phyloP scores from a whole-genome alignment of 768 basidiomycete species.

The Psilocybe sp. region DNA sequence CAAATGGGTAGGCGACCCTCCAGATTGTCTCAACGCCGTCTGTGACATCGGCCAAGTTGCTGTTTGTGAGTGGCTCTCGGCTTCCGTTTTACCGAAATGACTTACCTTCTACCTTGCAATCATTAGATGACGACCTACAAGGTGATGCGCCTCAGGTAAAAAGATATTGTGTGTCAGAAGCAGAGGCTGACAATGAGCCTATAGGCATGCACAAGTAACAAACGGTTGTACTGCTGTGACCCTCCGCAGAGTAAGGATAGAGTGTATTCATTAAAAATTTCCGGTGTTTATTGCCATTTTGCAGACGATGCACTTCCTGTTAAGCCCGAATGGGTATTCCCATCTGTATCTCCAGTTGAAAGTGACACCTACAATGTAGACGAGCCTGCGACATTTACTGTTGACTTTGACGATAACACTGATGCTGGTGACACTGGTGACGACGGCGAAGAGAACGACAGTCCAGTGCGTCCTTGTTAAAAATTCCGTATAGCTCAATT shows the following conservation, averaged over 20 bases:
- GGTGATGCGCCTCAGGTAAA: constrained; percentile 11
- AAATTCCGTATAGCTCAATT: too few relatives aligned
- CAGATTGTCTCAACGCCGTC: constrained; percentile 15
- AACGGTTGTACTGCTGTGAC: constrained; percentile 19
- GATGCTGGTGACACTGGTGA: constrained; percentile 10
- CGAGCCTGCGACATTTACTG: constrained; percentile 14
- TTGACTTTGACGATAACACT: constrained; percentile 15
- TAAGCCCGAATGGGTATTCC: too few relatives aligned
- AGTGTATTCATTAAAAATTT: too few relatives aligned
- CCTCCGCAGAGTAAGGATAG: constrained; percentile 7
- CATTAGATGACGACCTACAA: constrained; percentile 18
- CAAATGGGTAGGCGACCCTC: constrained; percentile 13
- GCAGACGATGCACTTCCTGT: too few relatives aligned
- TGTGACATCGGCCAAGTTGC: constrained; percentile 16
- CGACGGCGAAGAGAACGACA: constrained; percentile 11
- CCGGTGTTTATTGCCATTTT: too few relatives aligned
- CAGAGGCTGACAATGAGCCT: too few relatives aligned
- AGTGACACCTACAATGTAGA: constrained; percentile 10
- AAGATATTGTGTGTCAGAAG: too few relatives aligned
- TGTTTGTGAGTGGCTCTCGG: constrained; percentile 12
- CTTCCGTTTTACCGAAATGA: too few relatives aligned
- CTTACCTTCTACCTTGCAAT: not conserved
- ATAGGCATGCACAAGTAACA: not conserved
- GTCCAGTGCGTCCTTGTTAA: too few relatives aligned
- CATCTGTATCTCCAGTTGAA: constrained; percentile 12